Conservation (phyloP, 2,329 filamentous ascomycete species). For the Pestalotiopsis sp. region DNA sequence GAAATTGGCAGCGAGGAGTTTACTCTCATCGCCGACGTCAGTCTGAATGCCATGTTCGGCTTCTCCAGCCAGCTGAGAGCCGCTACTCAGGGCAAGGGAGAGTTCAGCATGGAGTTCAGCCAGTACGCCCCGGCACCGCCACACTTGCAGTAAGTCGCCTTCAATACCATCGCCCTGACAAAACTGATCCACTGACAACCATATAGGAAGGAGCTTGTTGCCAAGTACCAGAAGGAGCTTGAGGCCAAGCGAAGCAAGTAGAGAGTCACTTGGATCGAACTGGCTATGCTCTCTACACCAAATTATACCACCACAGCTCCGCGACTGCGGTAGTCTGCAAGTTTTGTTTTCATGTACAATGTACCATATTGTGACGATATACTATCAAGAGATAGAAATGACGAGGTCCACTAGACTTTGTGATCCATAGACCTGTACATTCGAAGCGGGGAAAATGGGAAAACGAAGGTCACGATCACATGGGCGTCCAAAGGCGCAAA, state of each 20-base stretch:
- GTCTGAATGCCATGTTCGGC: constrained; percentile 96
- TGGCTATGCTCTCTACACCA: background rate
- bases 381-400: constrained; percentile 6
- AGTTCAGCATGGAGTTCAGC: constrained; percentile 98
- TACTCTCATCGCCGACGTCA: constrained; percentile 88
- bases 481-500: background rate
- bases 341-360: constrained; percentile 4
- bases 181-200: constrained; percentile 24
- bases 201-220: constrained; percentile 58
- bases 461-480: background rate
- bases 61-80: constrained; percentile 91
- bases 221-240: constrained; percentile 62
- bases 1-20: constrained; percentile 95
- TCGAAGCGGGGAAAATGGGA: background rate
- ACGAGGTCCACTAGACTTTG: constrained; percentile 3
- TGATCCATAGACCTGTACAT: constrained; percentile 10
- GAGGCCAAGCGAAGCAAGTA: constrained; percentile 60
- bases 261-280: constrained; percentile 13
- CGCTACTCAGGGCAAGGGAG: constrained; percentile 95
- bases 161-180: background rate
- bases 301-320: background rate
- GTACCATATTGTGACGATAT: constrained; percentile 12
- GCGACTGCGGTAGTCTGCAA: background rate
- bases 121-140: constrained; percentile 88
- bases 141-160: constrained; percentile 77